Conservation (phyloP, 1,284 basidiomycete genomes). For the Lentinula novae-zelandiae region DNA sequence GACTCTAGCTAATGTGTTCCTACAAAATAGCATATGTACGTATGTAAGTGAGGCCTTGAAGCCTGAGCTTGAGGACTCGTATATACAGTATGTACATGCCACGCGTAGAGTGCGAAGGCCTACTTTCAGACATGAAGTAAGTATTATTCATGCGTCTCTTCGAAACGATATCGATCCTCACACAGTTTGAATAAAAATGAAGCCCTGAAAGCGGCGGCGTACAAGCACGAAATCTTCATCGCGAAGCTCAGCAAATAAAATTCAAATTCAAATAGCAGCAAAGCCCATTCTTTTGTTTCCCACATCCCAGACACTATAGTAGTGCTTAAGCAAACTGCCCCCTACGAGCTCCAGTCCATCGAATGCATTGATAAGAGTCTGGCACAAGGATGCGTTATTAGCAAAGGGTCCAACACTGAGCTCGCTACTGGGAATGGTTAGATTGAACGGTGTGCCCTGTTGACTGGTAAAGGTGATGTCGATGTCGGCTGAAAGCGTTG, state of each 20-base stretch:
- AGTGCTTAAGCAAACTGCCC: constrained; percentile 52
- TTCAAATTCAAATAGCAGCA: constrained; percentile 22
- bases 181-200: not conserved
- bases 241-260: not conserved
- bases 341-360: constrained; percentile 48
- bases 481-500: constrained; percentile 43
- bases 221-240: not conserved
- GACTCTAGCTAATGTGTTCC: too few species aligned
- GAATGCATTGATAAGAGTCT: constrained; percentile 54
- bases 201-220: not conserved
- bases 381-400: constrained; percentile 41
- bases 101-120: too few species aligned
- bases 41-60: too few species aligned
- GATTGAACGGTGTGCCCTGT: constrained; percentile 42
- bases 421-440: constrained; percentile 52
- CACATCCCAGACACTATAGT: constrained; percentile 55
- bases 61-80: too few species aligned
- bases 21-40: too few species aligned
- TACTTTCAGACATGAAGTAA: too few species aligned
- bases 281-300: constrained; percentile 46
- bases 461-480: constrained; percentile 49
- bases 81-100: too few species aligned
- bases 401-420: constrained; percentile 54
- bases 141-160: too few species aligned
- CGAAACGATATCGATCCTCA: not conserved